These are phyloP conservation scores for barley (Hordeum vulgare) DNA, from an alignment of 176 grass and related monocot species.

Conservation along the genomic window DNA sequence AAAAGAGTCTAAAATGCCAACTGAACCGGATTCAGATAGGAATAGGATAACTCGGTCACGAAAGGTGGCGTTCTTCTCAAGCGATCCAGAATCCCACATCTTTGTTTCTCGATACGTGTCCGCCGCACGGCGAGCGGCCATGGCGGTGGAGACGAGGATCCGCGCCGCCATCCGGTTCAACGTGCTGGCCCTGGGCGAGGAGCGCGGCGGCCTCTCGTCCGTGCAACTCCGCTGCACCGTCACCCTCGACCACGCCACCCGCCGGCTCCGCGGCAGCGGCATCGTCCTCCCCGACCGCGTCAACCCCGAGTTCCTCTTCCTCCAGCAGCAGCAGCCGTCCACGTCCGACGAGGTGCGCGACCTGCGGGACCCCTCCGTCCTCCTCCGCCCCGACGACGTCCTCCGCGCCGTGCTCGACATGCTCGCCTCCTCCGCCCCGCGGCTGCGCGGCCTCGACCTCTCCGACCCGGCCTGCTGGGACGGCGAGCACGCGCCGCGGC, in stretches of 20 bases:
- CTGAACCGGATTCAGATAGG: no score
- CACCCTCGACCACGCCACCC: neutral
- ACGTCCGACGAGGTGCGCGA: neutral
- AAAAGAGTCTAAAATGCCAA: no score
- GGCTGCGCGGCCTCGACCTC: neutral
- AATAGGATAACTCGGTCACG: no score
- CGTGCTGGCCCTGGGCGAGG: neutral
- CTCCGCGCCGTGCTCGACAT: constrained; percentile 1
- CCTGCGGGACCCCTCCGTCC: neutral
- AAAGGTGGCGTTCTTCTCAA: neutral
- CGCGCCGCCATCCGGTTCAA: neutral
- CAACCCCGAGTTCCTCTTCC: neutral
- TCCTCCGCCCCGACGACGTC: constrained; percentile 2
- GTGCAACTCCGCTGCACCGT: constrained; percentile 3
- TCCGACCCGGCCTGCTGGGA: neutral
- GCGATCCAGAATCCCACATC: neutral
- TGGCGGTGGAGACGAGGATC: neutral
- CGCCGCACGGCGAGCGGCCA: neutral
- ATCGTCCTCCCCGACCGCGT: neutral
- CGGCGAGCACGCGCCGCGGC: neutral
- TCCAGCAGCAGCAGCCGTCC: neutral
- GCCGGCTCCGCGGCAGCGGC: neutral
- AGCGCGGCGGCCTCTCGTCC: neutral
- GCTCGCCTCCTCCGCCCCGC: neutral
- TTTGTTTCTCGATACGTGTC: neutral